Base-by-base conservation (phyloP, 306 rosid species). In the Quercus glauca region DNA sequence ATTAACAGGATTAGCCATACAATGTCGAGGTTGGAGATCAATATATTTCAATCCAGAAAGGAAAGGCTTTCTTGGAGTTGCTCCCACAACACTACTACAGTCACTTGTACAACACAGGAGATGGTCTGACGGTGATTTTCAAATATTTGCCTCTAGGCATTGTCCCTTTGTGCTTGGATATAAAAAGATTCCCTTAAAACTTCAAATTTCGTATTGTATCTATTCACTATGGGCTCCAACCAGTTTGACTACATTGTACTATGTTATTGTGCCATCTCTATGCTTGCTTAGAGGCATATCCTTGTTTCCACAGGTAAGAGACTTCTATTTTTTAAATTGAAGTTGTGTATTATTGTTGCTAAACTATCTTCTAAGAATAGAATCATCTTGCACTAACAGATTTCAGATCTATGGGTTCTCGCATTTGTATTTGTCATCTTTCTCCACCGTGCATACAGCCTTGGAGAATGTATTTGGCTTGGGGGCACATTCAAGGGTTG, bases 21-120 rank as follows among this genome's bases (percentile, higher is more conserved):
- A 79, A 5, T 73, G 73, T 49, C 37, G 78, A 73, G 78, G 83
- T 3, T 79, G 83, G 83, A 79, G 76, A 63, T 79, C 83, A 15
- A 21, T 60, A 6, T 57, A 57, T 7, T 57, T 33, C 31, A 33
- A 3, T 20, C 78, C 78, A 57, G 35, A 35, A n/a, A 74, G 78
- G 78, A 57, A 31, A 4, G 78, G 55, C 20, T 74, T 74, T 23
- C 20, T 74, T 12, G 69, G 78, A 57, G 21, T 58, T 31, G 68
- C 31, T 33, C 49, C 68, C 52, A 33, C 53, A 55, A 55, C 77
- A 35, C 55, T 74, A 21, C 53, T 19, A 26, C 55, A 74, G n/a
- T 33, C 35, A 56, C 78, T 74, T 13, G 15, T 74, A 37, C 78
- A 74, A 13, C 56, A 57, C 3, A 57, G 58, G 8, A 56, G 78